Evolutionary conservation across 2,329 filamentous ascomycete species (phyloP).

Genomic region (Phaeosphaeria sp.): DNA sequence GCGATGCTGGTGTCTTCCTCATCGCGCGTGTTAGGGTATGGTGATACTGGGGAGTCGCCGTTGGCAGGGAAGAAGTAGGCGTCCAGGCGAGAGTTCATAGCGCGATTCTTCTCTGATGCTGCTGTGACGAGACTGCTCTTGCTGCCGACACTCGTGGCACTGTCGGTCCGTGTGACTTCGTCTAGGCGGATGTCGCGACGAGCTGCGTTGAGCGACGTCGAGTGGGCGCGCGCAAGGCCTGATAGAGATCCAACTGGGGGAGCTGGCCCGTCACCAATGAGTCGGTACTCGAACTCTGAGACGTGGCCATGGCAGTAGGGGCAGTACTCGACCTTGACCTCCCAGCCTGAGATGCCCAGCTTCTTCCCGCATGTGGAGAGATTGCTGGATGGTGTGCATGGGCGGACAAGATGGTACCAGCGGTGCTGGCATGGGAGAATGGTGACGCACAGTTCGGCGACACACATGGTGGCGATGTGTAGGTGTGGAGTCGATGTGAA

Average conservation of each 20-base stretch:
- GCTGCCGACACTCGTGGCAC: conserved; percentile 43
- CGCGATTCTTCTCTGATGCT: conserved; percentile 48
- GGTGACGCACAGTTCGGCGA: conserved; percentile 58
- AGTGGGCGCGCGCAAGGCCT: conserved; percentile 49
- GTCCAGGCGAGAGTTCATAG: conserved; percentile 49
- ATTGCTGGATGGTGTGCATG: conserved; percentile 53
- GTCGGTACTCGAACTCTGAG: conserved; percentile 53
- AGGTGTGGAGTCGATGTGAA: conserved; percentile 37
- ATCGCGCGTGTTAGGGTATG: conserved; percentile 36
- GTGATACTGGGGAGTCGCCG: conserved; percentile 28
- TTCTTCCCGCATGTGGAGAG: conserved; percentile 55
- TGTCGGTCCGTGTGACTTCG: conserved; percentile 45
- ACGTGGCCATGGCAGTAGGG: conserved; percentile 55
- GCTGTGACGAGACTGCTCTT: conserved; percentile 42
- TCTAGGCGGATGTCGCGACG: conserved; percentile 47
- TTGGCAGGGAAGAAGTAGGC: conserved; percentile 44
- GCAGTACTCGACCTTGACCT: conserved; percentile 55
- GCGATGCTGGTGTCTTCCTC: conserved; percentile 35
- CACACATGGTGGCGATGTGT: conserved; percentile 50
- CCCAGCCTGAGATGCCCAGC: conserved; percentile 57
- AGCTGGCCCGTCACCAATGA: conserved; percentile 50
- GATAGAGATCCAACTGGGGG: conserved; percentile 47
- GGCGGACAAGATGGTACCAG: conserved; percentile 56
- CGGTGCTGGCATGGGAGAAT: conserved; percentile 55
- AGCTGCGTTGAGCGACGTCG: conserved; percentile 45